These are phyloP conservation scores for Grigorovia transvaalensis DNA, from an alignment of 805 yeast species.

Conservation along the genomic window DNA sequence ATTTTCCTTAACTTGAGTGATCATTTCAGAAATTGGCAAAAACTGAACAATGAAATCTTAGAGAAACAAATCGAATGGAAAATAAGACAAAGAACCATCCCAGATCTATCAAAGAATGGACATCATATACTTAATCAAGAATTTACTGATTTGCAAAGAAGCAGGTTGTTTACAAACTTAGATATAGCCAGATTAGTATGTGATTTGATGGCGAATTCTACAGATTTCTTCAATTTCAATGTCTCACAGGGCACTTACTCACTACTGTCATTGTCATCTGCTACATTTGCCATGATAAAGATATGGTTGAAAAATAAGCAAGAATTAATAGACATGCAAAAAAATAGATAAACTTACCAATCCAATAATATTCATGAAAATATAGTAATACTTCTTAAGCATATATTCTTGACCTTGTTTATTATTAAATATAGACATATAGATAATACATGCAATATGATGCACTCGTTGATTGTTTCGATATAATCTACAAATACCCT, in stretches of 20 bases:
- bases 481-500: too few species aligned
- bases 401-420: too few species aligned
- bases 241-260: conserved; percentile 25
- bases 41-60: conserved; percentile 3
- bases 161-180: conserved; percentile 29
- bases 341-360: neutral
- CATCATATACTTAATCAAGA: neutral
- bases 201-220: conserved; percentile 40
- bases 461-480: too few species aligned
- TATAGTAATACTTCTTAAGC: too few species aligned
- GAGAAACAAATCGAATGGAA: conserved; percentile 35
- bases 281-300: conserved; percentile 21
- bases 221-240: conserved; percentile 35
- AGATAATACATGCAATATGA: too few species aligned
- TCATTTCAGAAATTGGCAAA: conserved; percentile 33
- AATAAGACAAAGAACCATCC: conserved; percentile 34
- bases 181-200: conserved; percentile 35
- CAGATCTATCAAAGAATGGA: conserved; percentile 5
- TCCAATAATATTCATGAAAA: neutral
- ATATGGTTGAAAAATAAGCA: conserved; percentile 21
- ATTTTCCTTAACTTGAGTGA: conserved; percentile 49
- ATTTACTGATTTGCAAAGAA: conserved; percentile 8
- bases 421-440: too few species aligned
- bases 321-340: neutral
- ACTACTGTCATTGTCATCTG: conserved; percentile 24